Conservation (phyloP, 768 basidiomycete genomes). For the Fistulinella prunicolor region DNA sequence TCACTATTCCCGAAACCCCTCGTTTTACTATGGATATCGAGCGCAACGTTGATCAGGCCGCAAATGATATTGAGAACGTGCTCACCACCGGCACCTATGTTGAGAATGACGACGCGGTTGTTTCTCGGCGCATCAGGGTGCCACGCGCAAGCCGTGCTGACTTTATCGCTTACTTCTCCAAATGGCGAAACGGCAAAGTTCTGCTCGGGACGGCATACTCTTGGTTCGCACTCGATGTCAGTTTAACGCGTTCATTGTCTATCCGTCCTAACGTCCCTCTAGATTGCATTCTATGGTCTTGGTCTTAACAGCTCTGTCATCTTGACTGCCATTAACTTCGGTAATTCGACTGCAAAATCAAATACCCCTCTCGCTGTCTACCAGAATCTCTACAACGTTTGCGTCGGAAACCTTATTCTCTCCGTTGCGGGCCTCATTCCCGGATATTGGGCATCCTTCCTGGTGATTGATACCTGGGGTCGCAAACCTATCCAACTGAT, state of each 20-base stretch:
- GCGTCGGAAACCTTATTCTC: constrained; percentile 68
- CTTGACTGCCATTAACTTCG: constrained; percentile 61
- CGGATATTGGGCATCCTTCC: constrained; percentile 53
- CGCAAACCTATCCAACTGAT: constrained; percentile 76
- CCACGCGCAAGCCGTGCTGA: constrained; percentile 73
- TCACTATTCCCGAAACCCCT: constrained; percentile 89
- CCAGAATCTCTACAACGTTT: constrained; percentile 55
- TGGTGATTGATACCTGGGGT: constrained; percentile 72
- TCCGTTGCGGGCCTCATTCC: constrained; percentile 73
- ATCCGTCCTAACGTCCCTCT: not conserved
- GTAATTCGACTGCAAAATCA: constrained; percentile 31
- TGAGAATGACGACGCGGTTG: constrained; percentile 46
- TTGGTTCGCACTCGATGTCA: constrained; percentile 82
- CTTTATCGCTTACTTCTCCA: constrained; percentile 62
- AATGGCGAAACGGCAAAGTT: constrained; percentile 73
- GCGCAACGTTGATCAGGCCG: constrained; percentile 66
- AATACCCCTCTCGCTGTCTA: constrained; percentile 50
- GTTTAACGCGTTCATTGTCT: constrained; percentile 46
- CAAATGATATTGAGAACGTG: constrained; percentile 65
- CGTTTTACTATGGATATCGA: constrained; percentile 89
- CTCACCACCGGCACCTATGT: constrained; percentile 43
- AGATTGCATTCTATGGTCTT: constrained; percentile 84
- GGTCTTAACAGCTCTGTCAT: constrained; percentile 79
- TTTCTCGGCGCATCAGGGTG: constrained; percentile 55
- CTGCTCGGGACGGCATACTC: constrained; percentile 73